A percentile compares a stretch with the other conserved stretches of the same genome.
phyloP scores from a whole-genome alignment of 2,329 filamentous ascomycete species.

The Helicocarpus griseus region DNA sequence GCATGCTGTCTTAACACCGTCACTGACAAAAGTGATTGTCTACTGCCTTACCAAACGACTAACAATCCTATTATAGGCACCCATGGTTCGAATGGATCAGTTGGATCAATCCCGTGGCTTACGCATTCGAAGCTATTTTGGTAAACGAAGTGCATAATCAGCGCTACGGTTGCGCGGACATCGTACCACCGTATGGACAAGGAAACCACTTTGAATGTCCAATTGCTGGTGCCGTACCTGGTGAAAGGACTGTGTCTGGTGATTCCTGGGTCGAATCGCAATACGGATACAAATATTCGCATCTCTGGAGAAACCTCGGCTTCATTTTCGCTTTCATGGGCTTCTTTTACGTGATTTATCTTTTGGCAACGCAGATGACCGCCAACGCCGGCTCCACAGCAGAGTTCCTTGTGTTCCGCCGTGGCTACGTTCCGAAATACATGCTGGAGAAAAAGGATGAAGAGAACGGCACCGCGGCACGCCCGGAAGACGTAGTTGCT shows the following conservation, averaged over 20 bases:
- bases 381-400: slow-evolving; percentile 53
- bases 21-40: too few relatives aligned
- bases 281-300: slow-evolving; percentile 48
- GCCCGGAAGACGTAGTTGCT: slow-evolving; percentile 6
- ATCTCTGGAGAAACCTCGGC: slow-evolving; percentile 60
- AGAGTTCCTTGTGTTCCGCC: slow-evolving; percentile 59
- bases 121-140: slow-evolving; percentile 53
- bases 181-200: slow-evolving; percentile 35
- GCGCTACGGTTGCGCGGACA: slow-evolving; percentile 46
- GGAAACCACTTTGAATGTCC: slow-evolving; percentile 46
- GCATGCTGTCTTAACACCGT: too few relatives aligned
- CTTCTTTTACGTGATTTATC: slow-evolving; percentile 55
- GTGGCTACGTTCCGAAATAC: slow-evolving; percentile 40
- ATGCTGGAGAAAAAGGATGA: slow-evolving; percentile 6
- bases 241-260: slow-evolving; percentile 47
- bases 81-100: slow-evolving; percentile 60
- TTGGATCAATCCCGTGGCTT: slow-evolving; percentile 56
- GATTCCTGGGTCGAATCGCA: slow-evolving; percentile 49
- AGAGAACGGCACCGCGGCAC: slow-evolving; percentile 1
- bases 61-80: slow-evolving; percentile 34
- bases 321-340: slow-evolving; percentile 57
- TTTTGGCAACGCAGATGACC: slow-evolving; percentile 55
- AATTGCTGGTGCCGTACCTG: slow-evolving; percentile 46
- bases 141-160: slow-evolving; percentile 50
- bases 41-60: too few relatives aligned